Evolutionary conservation across 345 rosid genomes (phyloP).

Genomic region (Pistacia integerrima): DNA sequence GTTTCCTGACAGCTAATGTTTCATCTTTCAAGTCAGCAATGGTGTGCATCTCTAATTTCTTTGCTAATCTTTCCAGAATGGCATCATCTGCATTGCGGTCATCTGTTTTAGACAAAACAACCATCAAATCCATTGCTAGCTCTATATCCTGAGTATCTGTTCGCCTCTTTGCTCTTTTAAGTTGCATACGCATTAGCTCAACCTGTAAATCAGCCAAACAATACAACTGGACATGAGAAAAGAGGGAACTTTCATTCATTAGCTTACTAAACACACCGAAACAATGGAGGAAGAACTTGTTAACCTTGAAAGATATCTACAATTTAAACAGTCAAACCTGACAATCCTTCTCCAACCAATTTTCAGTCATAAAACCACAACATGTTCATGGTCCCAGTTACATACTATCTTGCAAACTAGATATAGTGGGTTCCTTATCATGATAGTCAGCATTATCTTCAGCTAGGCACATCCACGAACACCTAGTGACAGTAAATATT

Average conservation of each 20-base stretch:
- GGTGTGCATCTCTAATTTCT: conserved; percentile 52
- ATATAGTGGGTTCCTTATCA: not conserved
- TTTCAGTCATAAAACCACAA: no score
- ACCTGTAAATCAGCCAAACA: conserved; percentile 35
- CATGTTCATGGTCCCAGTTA: no score
- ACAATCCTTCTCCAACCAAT: no score
- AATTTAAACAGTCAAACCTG: no score
- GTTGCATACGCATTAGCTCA: conserved; percentile 57
- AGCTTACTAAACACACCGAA: no score
- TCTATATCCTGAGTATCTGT: conserved; percentile 66
- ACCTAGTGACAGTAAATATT: not conserved
- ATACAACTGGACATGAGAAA: not conserved
- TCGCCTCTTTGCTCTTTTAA: conserved; percentile 54
- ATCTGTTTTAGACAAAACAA: conserved; percentile 47
- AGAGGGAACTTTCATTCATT: not conserved
- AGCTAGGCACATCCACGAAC: not conserved
- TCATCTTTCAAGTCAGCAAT: conserved; percentile 52
- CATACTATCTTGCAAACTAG: not conserved
- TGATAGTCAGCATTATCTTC: not conserved
- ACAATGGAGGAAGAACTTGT: no score
- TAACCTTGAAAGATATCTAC: no score
- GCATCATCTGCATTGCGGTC: conserved; percentile 57
- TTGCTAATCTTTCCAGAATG: conserved; percentile 56
- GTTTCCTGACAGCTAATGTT: conserved; percentile 42
- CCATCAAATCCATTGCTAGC: conserved; percentile 69